Evolutionary conservation across 345 rosid genomes (phyloP), one percentile per base, ranked within the genome.

Genomic region (Eucalyptus shirleyi): DNA sequence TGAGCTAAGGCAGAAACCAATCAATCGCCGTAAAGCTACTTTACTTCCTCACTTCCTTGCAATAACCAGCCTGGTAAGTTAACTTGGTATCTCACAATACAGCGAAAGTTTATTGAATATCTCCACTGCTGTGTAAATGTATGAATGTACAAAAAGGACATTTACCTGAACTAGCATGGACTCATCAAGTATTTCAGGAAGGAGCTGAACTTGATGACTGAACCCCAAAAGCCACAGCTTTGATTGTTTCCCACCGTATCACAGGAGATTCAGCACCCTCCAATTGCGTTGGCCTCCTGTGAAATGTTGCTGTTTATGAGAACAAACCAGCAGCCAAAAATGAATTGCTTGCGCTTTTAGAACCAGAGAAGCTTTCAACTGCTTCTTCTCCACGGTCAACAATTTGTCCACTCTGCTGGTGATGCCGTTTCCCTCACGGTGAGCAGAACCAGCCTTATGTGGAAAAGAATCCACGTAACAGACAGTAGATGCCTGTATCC

Each of bases 211-310:
- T 86, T 94, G 95, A 91, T 98, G 97, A 44, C 86, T 90, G 16
- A 96, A 96, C 83, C 99, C 99, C 90, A 98, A 2, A 93, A 89
- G 99, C 98, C 91, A 94, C 96, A 89, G 99, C 98, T 94, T 98
- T 98, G 60, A 94, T 91, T 80, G 94, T 89, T 94, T 98, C 96
- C 99, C 99, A 98, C 86, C 93, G 96, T 93, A 92, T 94, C 67
- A 98, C 97, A 87, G 95, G 97, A 80, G 93, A 93, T 94, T 98
- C 99, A 50, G 99, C 99, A 85, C 95, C 99, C 91, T 95, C 97
- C 65, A 92, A 87, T 88, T 95, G 91, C 99, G 95, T 98, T 89
- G 91, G 92, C 91, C 92, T 96, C 92, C 91, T 94, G 53, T 93
- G 90, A 69, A 90, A 88, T 72, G 91, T 90, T 45, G 89, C 86